Evolutionary conservation across 1,284 basidiomycete genomes (phyloP), one percentile per base, ranked within the genome.

Genomic region (Gymnopus androsaceus): DNA sequence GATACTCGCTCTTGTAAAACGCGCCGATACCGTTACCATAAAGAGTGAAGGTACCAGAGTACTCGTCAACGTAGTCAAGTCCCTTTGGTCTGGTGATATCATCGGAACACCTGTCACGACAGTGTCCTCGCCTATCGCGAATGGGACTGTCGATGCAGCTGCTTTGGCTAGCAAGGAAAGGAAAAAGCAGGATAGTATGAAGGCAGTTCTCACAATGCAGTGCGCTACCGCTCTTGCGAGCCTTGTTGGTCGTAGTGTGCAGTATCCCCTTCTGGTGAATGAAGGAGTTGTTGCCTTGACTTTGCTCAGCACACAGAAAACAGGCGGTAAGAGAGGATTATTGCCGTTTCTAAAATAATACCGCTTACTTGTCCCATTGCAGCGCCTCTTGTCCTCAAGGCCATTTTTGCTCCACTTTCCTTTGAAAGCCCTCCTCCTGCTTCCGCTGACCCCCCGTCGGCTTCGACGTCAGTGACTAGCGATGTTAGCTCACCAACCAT

Each of bases 31-130:
- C 28, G 76, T 91, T 4, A 83, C 92, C 0, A 78, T 96, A 31
- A 90, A 88, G 71, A 92, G 92, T 66, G 96, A 98, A 74, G 90
- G 89, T 21, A 91, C 93, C 12, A 86, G 95, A 11, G 84, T 96
- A 1, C 76, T 97, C 51, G 92, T 93, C 61, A 94, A 95, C 68
- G 80, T 87, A 28, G 79, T 95, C 64, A 84, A 85, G 71, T 82
- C 85, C 51, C 71, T 90, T 49, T 89, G 85, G 82, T 79, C 83
- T 28, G 76, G 68, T 65, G 79, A 83, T 60, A 64, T 72, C 27
- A 61, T 69, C 19, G 63, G 69, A 14, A 61, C 34, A 51, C 58
- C 48, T 41, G n/a, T 56, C 4, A 27, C 40, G 3, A 45, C 41
- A 6, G 14, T 44, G 27, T 41, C 55, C n/a, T 46, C 47, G 23